Evolutionary conservation across 1,139 yeast species (phyloP).

Genomic region (Geotrichum cucujoidarum): DNA sequence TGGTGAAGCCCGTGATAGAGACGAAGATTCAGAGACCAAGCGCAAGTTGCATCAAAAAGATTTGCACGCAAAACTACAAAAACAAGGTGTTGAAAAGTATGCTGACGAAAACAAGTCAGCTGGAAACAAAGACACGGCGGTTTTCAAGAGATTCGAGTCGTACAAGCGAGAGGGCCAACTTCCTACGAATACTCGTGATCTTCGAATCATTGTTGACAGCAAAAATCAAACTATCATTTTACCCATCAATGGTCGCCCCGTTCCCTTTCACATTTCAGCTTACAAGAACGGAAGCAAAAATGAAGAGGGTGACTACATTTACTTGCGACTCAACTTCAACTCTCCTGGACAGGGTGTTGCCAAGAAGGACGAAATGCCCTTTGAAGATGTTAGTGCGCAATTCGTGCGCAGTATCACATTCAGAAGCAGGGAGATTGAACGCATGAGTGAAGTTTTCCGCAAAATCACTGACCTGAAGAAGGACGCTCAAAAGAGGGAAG

Average conservation of each 20-base stretch:
- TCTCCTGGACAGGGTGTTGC: constrained; percentile 82
- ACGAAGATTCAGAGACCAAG: constrained; percentile 76
- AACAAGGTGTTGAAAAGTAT: constrained; percentile 54
- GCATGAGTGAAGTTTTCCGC: constrained; percentile 86
- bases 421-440: constrained; percentile 84
- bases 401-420: constrained; percentile 84
- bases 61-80: constrained; percentile 78
- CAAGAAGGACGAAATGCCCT: constrained; percentile 74
- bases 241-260: constrained; percentile 94
- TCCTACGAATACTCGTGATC: constrained; percentile 75
- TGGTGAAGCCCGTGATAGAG: constrained; percentile 59
- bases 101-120: constrained; percentile 39
- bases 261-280: constrained; percentile 92
- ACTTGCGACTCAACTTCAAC: constrained; percentile 82
- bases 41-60: constrained; percentile 79
- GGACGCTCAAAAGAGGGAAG: constrained; percentile 84
- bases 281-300: constrained; percentile 92
- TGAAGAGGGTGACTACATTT: constrained; percentile 94
- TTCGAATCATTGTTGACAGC: constrained; percentile 81
- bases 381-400: constrained; percentile 70
- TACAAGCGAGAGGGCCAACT: constrained; percentile 89
- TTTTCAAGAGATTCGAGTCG: constrained; percentile 88
- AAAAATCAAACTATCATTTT: constrained; percentile 83
- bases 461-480: constrained; percentile 90
- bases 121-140: constrained; percentile 65